Percentiles rank a stretch among this genome's conserved stretches.
phyloP scores from a whole-genome alignment of 225 moss, liverwort and hornwort genomes.

The Pseudoscleropodium purum region DNA sequence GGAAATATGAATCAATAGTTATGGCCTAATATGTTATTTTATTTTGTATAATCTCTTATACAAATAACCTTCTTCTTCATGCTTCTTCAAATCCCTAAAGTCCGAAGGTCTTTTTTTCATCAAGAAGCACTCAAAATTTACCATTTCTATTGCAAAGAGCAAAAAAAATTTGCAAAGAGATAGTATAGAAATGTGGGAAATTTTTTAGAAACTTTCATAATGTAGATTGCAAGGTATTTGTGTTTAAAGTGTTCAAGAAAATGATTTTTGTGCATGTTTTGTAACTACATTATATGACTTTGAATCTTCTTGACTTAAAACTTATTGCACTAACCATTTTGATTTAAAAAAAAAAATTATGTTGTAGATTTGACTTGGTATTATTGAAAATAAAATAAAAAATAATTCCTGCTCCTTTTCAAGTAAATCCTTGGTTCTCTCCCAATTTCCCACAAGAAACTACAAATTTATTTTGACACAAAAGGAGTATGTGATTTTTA shows the following conservation, averaged over 20 bases:
- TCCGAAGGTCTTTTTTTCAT: not conserved
- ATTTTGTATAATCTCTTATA: too few relatives aligned
- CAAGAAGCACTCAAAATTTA: not conserved
- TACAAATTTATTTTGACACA: not conserved
- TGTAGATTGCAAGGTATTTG: not conserved
- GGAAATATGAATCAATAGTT: too few relatives aligned
- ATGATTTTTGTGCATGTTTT: rapidly evolving
- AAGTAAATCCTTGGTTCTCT: not conserved
- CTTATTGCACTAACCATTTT: not conserved
- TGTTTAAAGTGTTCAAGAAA: not conserved
- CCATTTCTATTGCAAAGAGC: not conserved
- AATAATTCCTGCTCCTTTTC: rapidly evolving
- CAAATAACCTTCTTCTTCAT: not conserved
- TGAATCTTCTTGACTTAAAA: not conserved
- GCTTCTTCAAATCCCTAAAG: not conserved
- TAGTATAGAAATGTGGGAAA: not conserved
- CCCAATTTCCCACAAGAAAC: rapidly evolving
- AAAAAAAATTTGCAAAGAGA: not conserved
- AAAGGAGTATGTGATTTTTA: not conserved
- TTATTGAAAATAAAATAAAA: not conserved
- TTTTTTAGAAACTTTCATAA: not conserved
- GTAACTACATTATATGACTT: not conserved
- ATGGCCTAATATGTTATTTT: too few relatives aligned
- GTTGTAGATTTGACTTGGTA: not conserved
- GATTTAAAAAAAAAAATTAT: not conserved